Evolutionary conservation across 2,329 filamentous ascomycete species (phyloP), one percentile per base, ranked within the genome.

Genomic region (Teratosphaeria gauchensis): DNA sequence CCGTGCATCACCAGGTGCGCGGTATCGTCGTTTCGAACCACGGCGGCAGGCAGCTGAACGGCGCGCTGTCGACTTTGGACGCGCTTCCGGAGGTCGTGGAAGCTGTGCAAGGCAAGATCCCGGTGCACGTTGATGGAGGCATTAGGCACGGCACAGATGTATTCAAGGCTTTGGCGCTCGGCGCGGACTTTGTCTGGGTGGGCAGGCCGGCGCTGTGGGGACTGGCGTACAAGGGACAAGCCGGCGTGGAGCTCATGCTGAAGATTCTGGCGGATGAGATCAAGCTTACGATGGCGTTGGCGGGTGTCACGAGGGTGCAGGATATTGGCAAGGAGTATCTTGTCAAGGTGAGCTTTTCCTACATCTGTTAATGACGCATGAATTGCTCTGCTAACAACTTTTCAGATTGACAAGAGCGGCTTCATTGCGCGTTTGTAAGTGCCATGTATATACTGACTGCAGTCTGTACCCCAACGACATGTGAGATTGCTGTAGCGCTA

Each of bases 91-190:
- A 76, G 54, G 74, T 74, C 51, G 75, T 71, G 1, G 66, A 68
- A 2, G 73, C 72, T 6, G 73, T 84, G 82, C 63, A 81, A 82
- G 65, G 81, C 78, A 21, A 77, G 76, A 31, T 71, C 77, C 46
- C 81, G 81, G 68, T 87, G 31, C 76, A 86, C 42, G 80, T 87
- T 12, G 85, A 88, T 65, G 79, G 76, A 12, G 81, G 82, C 0
- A 77, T 84, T 33, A 66, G 81, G 51, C 76, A 77, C 16, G 82
- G 80, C 0, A 77, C 75, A 0, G 81, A 84, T 65, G 74, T 82
- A 9, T 78, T 84, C 70, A 84, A 84, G 68, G 81, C 81, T 0
- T 66, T 81, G 1, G 76, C 77, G 1, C 66, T 82, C 1, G 78
- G 78, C 3, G 78, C 78, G 0, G 69, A 78, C 38, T 60, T 62